Base-by-base conservation (phyloP, 2,329 filamentous ascomycete species). In the Aspergillus sp. region DNA sequence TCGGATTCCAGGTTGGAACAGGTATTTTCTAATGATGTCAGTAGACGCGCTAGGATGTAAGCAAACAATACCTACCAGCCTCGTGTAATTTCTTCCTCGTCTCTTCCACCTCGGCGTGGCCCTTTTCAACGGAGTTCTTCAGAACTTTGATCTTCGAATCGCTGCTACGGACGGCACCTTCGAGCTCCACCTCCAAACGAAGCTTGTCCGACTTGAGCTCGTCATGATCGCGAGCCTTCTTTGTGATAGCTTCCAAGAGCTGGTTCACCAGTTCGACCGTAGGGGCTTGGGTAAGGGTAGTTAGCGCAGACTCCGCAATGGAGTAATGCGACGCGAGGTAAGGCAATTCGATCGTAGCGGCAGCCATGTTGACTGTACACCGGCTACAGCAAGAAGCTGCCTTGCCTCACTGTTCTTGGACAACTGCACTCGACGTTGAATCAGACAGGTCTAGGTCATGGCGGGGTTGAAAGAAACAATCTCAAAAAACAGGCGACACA, bases 171-270 rank as follows among this genome's bases (percentile, higher is more conserved):
- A 96, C 89, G 18, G 89, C 90, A 75, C 92, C 95, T 75, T 99
- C 95, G 7, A 98, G 85, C 80, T 98, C 93, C 49, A 99, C 95
- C 69, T 96, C 92, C 50, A 91, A 81, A 66, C 91, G 89, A 49
- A 97, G 84, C 78, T 97, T 98, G 65, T 96, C 91, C 10, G 94
- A 89, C 68, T 89, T 91, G 46, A 96, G 79, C 45, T 87, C 85
- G 72, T 96, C 92, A 69, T 86, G 89, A 69, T 96, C 92, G 69
- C 88, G 90, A 39, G 91, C 92, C 75, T 95, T 96, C 31, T 81
- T 80, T 24, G 88, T 85, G 55, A 98, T 85, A 26, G 90, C 88
- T 63, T 86, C 82, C 46, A 99, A 84, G 55, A 99, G 82, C 47
- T 85, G 81, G 59, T 85, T 84, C 65, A 97, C 90, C 26, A 96